A percentile compares a stretch with the other conserved stretches of the same genome.
These are phyloP conservation scores for Trypethelium eluteriae DNA, from an alignment of 495 filamentous ascomycete species.

Conservation along the genomic window DNA sequence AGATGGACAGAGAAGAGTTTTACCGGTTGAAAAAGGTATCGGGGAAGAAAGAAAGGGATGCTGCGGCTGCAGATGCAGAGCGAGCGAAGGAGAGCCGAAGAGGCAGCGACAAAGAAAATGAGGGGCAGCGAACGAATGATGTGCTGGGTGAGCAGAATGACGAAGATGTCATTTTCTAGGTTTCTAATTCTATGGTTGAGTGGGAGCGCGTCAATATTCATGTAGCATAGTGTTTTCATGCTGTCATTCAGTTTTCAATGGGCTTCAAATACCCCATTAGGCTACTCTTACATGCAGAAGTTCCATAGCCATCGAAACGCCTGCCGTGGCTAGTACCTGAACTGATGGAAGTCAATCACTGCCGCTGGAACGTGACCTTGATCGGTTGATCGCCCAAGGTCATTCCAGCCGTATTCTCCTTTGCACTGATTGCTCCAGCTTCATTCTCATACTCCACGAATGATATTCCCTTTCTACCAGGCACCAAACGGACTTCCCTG, in stretches of 20 bases:
- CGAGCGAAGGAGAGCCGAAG: conserved; percentile 37
- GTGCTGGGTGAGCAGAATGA: conserved; percentile 81
- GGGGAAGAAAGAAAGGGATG: conserved; percentile 86
- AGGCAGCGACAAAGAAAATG: conserved; percentile 39
- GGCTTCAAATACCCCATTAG: too few species aligned
- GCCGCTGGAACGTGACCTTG: conserved; percentile 73
- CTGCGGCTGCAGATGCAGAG: conserved; percentile 55
- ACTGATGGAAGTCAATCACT: conserved; percentile 30
- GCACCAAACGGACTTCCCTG: conserved; percentile 82
- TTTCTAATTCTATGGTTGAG: background rate
- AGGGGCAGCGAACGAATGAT: conserved; percentile 47
- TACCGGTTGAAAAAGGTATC: conserved; percentile 97
- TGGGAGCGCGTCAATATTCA: background rate
- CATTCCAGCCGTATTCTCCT: conserved; percentile 90
- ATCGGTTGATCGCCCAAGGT: conserved; percentile 61
- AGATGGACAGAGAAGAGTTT: conserved; percentile 97
- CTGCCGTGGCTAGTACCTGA: too few species aligned
- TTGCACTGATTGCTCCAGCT: conserved; percentile 82
- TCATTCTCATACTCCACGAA: conserved; percentile 95
- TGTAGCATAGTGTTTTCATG: background rate
- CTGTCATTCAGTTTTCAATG: background rate
- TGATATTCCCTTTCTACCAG: conserved; percentile 79
- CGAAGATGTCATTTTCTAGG: conserved; percentile 89
- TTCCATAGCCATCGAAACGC: background rate
- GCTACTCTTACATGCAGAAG: background rate